phyloP scores from a whole-genome alignment of 257 asterid genomes.

The Petunia axillaris region DNA sequence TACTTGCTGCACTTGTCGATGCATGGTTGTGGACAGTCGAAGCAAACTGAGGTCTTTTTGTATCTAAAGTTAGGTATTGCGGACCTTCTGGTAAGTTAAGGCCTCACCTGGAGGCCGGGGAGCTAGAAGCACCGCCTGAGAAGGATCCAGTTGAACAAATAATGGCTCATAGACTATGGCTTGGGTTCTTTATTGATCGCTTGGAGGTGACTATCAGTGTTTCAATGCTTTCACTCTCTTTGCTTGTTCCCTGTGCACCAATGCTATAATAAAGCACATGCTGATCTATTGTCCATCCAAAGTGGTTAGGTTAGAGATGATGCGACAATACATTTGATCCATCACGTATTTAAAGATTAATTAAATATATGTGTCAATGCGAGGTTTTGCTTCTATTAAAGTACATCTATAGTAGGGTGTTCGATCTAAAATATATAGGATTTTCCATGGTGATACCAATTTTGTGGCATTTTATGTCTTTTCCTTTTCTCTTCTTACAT shows the following conservation, averaged over 20 bases:
- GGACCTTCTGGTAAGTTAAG: slow-evolving; percentile 97
- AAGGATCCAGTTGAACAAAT: slow-evolving; percentile 91
- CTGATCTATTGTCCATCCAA: not conserved
- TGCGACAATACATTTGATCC: not conserved
- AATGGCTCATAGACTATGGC: slow-evolving; percentile 96
- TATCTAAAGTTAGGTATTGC: slow-evolving; percentile 71
- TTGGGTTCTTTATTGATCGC: slow-evolving; percentile 93
- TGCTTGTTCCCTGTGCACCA: not conserved
- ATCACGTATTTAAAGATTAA: slow-evolving; percentile 8
- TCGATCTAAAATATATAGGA: not conserved
- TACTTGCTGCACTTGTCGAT: slow-evolving; percentile 98
- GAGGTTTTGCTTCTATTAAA: slow-evolving; percentile 7
- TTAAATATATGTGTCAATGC: not conserved
- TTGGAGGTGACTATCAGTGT: slow-evolving; percentile 67
- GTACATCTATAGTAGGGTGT: not conserved
- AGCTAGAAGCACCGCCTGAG: slow-evolving; percentile 79
- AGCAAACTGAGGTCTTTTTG: slow-evolving; percentile 96
- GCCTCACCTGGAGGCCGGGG: slow-evolving; percentile 98
- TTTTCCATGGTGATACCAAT: no score
- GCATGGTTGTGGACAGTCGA: slow-evolving; percentile 99
- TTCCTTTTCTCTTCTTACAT: not conserved
- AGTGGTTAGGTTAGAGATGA: slow-evolving; percentile 24
- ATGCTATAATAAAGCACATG: not conserved
- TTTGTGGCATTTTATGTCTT: no score
- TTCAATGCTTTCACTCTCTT: slow-evolving; percentile 1